Evolutionary conservation across 768 basidiomycete species (phyloP).

Genomic region (Lentinula detonsa): DNA sequence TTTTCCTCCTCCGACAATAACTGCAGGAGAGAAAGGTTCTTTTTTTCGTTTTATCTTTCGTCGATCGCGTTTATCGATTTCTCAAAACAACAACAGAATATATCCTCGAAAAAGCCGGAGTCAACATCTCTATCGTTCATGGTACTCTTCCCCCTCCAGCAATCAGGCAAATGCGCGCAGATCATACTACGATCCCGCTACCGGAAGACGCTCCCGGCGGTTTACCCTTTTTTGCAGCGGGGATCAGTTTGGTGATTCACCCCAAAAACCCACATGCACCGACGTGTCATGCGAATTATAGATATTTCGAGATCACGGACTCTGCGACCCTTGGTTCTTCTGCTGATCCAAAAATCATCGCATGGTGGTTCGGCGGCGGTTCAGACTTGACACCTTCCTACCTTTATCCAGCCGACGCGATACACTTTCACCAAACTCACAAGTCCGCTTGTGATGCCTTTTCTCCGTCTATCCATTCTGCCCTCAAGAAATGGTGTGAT

Average conservation of each 20-base stretch:
- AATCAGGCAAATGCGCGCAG: constrained; percentile 91
- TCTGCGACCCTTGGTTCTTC: constrained; percentile 20
- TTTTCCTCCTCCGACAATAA: constrained; percentile 44
- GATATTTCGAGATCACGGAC: constrained; percentile 91
- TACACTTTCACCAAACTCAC: constrained; percentile 79
- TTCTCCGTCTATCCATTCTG: constrained; percentile 59
- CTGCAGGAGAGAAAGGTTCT: neutral
- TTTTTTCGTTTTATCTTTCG: neutral
- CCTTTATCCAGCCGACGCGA: constrained; percentile 80
- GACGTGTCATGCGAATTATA: constrained; percentile 93
- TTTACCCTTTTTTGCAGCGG: constrained; percentile 91
- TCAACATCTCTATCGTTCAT: constrained; percentile 91
- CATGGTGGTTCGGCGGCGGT: constrained; percentile 99
- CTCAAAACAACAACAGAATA: constrained; percentile 20
- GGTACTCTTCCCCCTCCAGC: constrained; percentile 84
- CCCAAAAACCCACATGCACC: constrained; percentile 91
- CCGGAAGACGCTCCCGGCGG: constrained; percentile 49
- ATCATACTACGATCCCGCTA: constrained; percentile 74
- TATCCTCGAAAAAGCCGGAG: constrained; percentile 79
- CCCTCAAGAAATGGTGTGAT: constrained; percentile 95
- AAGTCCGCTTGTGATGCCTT: constrained; percentile 73
- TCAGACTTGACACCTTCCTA: constrained; percentile 93
- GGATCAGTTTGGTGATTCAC: constrained; percentile 90
- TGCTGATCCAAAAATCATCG: constrained; percentile 49
- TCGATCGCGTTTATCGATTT: neutral